These are phyloP conservation scores for Paecilomyces sp. DNA, from an alignment of 2,329 filamentous ascomycete species.

Conservation along the genomic window DNA sequence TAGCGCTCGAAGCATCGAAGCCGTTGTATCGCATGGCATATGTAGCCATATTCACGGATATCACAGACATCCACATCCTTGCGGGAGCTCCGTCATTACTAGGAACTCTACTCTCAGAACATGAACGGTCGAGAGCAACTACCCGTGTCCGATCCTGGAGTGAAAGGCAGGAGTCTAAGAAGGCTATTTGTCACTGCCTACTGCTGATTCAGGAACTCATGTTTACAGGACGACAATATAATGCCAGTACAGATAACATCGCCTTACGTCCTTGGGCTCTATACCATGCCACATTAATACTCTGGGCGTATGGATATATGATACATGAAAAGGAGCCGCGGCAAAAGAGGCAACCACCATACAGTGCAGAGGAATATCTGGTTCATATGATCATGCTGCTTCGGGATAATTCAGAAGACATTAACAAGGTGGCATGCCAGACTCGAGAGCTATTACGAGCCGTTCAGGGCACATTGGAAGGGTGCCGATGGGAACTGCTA, in stretches of 20 bases:
- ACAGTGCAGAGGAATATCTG: conserved; percentile 13
- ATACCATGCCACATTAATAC: conserved; percentile 16
- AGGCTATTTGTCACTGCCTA: conserved; percentile 16
- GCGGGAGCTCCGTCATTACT: conserved; percentile 17
- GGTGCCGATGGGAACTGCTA: conserved; percentile 19
- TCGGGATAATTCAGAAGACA: conserved; percentile 7
- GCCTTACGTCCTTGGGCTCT: conserved; percentile 17
- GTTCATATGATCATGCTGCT: conserved; percentile 14
- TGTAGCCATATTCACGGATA: conserved; percentile 17
- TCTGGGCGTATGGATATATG: conserved; percentile 18
- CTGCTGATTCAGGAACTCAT: conserved; percentile 17
- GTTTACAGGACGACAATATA: conserved; percentile 15
- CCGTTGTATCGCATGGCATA: conserved; percentile 19
- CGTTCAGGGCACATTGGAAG: conserved; percentile 13
- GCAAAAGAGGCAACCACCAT: not conserved
- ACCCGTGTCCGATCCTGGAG: conserved; percentile 15
- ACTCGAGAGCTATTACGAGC: conserved; percentile 13
- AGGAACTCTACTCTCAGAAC: conserved; percentile 10
- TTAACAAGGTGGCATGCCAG: conserved; percentile 8
- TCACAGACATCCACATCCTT: conserved; percentile 20
- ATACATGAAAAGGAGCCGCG: conserved; percentile 3
- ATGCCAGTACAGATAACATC: conserved; percentile 15
- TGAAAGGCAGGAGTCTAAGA: conserved; percentile 11
- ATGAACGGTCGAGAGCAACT: conserved; percentile 12
- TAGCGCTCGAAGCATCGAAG: conserved; percentile 15